Evolutionary conservation across 2,329 filamentous ascomycete genomes (phyloP), one percentile per base, ranked within the genome.

Genomic region (Hypoxylon sp.): DNA sequence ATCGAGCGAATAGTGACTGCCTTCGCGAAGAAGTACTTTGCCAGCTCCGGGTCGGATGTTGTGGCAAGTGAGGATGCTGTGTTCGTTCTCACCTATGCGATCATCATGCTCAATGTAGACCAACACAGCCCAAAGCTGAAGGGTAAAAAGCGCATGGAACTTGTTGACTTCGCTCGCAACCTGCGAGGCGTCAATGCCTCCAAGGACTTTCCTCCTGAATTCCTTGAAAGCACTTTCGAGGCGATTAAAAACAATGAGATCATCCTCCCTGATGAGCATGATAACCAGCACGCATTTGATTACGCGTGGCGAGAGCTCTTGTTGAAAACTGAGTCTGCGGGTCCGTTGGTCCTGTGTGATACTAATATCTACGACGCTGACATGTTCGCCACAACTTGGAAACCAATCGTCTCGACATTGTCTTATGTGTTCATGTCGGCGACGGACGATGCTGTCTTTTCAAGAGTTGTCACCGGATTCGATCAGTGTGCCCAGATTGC

Each of bases 351-450:
- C 34, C 84, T 95, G 30, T 97, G 94, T 78, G 87, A 97, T 72
- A 97, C 95, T 3, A 98, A 98, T 76, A 90, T 97, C 41, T 99
- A 93, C 79, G 97, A 99, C 79, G 93, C 94, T 3, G 94, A 99
- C 77, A 98, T 99, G 93, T 99, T 99, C 79, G 90, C 92, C 63
- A 92, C 94, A 21, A 98, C 94, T 0, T 99, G 97, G 96, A 94
- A 89, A 77, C 95, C 97, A 0, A 94, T 99, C 53, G 87, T 99
- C 38, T 94, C 96, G 2, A 98, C 97, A 0, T 83, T 99, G 60
- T 97, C 96, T 11, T 99, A 98, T 77, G 96, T 99, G 2, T 99
- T 99, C 82, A 97, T 98, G 91, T 98, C 95, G 36, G 97, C 97
- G 14, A 97, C 94, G 0, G 97, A 99, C 76, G 96, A 99, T 78